These are phyloP conservation scores for Annulohypoxylon stygium DNA, from an alignment of 495 filamentous ascomycete genomes.

Conservation along the genomic window DNA sequence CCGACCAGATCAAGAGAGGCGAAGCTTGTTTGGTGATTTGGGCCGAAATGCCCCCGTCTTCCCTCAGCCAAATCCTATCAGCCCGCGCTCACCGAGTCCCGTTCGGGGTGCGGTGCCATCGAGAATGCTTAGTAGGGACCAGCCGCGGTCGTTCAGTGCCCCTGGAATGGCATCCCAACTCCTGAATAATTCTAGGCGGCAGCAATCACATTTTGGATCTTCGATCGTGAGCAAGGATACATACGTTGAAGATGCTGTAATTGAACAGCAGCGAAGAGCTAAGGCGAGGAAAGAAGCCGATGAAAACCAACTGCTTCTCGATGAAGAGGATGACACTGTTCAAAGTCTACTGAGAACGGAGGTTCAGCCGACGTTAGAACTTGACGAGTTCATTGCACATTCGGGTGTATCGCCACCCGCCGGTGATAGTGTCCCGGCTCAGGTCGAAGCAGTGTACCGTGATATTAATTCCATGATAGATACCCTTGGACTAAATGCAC, in stretches of 20 bases:
- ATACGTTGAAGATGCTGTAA: constrained; percentile 54
- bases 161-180: constrained; percentile 65
- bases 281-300: constrained; percentile 63
- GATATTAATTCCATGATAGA: constrained; percentile 98
- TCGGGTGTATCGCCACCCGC: constrained; percentile 74
- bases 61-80: constrained; percentile 70
- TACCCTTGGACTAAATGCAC: constrained; percentile 87
- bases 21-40: constrained; percentile 76
- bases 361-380: constrained; percentile 60
- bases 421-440: constrained; percentile 74
- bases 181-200: constrained; percentile 51
- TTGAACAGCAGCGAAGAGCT: constrained; percentile 56
- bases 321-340: constrained; percentile 69
- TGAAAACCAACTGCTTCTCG: constrained; percentile 62
- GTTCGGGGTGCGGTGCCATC: constrained; percentile 67
- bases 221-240: constrained; percentile 43
- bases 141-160: constrained; percentile 68
- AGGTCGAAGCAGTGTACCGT: constrained; percentile 87
- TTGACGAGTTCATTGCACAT: constrained; percentile 75
- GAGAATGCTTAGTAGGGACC: constrained; percentile 64
- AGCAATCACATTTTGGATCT: constrained; percentile 40
- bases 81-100: constrained; percentile 84
- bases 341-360: constrained; percentile 64
- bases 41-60: constrained; percentile 64
- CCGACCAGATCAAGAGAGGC: constrained; percentile 57